Percentiles rank a stretch among this genome's conserved stretches.
Conservation (phyloP, 2,329 filamentous ascomycete species). For the Cladosporium halotolerans region DNA sequence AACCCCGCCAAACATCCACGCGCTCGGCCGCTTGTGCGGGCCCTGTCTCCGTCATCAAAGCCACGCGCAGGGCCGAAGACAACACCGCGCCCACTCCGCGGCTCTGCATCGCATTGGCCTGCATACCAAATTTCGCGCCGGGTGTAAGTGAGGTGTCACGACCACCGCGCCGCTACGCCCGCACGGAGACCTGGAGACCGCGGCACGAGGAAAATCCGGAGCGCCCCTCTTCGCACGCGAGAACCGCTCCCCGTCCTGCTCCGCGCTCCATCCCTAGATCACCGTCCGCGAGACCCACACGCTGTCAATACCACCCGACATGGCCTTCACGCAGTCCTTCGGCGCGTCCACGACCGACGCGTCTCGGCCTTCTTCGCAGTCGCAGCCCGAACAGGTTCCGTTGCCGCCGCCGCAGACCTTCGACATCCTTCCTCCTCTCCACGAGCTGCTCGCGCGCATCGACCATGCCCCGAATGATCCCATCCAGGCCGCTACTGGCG, state of each 20-base stretch:
- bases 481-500: constrained; percentile 20
- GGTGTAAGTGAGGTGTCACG: too few relatives aligned
- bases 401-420: constrained; percentile 75
- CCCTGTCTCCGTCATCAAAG: too few relatives aligned
- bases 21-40: too few relatives aligned
- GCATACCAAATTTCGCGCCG: too few relatives aligned
- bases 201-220: not conserved
- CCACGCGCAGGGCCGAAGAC: too few relatives aligned
- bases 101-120: too few relatives aligned
- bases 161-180: too few relatives aligned
- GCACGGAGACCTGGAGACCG: not conserved
- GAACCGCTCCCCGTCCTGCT: not conserved
- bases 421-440: constrained; percentile 77
- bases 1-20: constrained; percentile 7
- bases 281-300: not conserved
- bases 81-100: too few relatives aligned
- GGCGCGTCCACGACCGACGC: not conserved
- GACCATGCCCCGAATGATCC: constrained; percentile 17
- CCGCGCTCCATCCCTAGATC: not conserved
- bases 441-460: constrained; percentile 69
- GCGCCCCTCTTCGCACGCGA: too few relatives aligned
- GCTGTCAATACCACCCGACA: not conserved
- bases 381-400: not conserved
- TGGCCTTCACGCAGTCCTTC: constrained; percentile 7
- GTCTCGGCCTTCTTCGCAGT: constrained; percentile 1